Evolutionary conservation across 2,329 filamentous ascomycete genomes (phyloP).

Genomic region (Blastomyces parvus): DNA sequence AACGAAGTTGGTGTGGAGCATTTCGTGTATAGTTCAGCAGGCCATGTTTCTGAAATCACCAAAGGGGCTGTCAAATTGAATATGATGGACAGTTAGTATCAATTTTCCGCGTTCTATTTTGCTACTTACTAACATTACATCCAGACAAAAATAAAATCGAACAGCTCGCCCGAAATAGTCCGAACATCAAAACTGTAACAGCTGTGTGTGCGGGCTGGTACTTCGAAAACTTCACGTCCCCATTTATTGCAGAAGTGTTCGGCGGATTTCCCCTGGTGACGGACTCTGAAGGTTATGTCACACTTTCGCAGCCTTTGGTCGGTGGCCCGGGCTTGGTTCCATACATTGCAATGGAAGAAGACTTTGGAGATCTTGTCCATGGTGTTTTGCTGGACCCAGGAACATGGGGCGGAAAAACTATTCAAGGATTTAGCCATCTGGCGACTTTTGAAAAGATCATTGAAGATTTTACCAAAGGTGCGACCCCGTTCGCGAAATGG

Average conservation of each 20-base stretch:
- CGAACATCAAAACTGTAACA: conserved; percentile 5
- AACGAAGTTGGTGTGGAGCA: conserved; percentile 6
- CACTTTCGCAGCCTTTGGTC: neutral
- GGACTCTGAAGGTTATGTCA: conserved; percentile 6
- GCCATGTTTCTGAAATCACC: neutral
- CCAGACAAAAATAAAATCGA: conserved; percentile 7
- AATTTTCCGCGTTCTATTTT: neutral
- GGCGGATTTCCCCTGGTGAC: conserved; percentile 5
- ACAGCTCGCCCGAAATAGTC: conserved; percentile 4
- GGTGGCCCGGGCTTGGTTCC: conserved; percentile 1
- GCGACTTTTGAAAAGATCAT: neutral
- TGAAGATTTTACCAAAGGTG: conserved; percentile 6
- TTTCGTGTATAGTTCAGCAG: conserved; percentile 7
- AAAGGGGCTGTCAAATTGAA: conserved; percentile 4
- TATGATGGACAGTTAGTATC: conserved; percentile 9
- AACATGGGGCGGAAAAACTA: neutral
- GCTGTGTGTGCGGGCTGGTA: conserved; percentile 7
- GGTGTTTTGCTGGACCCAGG: conserved; percentile 2
- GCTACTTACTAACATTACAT: neutral
- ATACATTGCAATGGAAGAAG: conserved; percentile 6
- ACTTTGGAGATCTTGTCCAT: conserved; percentile 8
- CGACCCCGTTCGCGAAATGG: neutral
- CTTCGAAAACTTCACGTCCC: conserved; percentile 3
- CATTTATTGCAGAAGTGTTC: conserved; percentile 3
- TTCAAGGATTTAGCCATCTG: conserved; percentile 3